Percentiles rank a stretch among this genome's conserved stretches.
phyloP scores from a whole-genome alignment of 148 eudicot genomes.

The Bassia scoparia region DNA sequence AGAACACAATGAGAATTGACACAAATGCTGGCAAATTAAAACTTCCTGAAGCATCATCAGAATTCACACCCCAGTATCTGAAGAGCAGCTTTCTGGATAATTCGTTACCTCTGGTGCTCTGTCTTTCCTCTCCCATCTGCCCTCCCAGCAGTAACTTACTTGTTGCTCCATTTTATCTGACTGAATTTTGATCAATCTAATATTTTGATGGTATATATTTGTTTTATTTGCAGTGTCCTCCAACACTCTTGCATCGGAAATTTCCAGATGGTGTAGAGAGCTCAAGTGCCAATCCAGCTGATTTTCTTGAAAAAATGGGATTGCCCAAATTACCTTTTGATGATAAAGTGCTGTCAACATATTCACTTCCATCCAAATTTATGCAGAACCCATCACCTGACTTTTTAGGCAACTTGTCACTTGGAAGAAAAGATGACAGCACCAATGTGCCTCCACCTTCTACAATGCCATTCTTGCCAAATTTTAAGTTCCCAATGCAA shows the following conservation, averaged over 20 bases:
- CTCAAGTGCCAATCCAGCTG: conserved; percentile 43
- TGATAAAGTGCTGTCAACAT: conserved; percentile 50
- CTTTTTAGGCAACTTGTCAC: conserved; percentile 56
- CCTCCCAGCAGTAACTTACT: not conserved
- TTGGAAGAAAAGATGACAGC: conserved; percentile 53
- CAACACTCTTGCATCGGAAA: conserved; percentile 40
- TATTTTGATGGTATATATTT: conserved; percentile 1
- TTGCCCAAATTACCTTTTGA: conserved; percentile 76
- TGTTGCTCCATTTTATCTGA: not conserved
- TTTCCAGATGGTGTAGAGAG: conserved; percentile 43
- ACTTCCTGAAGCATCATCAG: conserved; percentile 40
- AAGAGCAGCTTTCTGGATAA: conserved; percentile 36
- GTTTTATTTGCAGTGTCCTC: conserved; percentile 53
- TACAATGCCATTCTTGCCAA: conserved; percentile 52
- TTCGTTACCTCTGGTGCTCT: conserved; percentile 43
- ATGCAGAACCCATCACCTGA: conserved; percentile 44
- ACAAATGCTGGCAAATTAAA: conserved; percentile 31
- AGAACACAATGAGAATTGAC: conserved; percentile 33
- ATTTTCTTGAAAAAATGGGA: conserved; percentile 56
- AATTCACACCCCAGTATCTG: conserved; percentile 36
- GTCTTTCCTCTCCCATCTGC: conserved; percentile 31
- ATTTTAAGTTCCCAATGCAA: conserved; percentile 45
- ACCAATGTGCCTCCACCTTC: conserved; percentile 37
- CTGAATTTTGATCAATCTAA: not conserved
- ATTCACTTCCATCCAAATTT: conserved; percentile 42